Evolutionary conservation across 2,329 filamentous ascomycete genomes (phyloP), one percentile per base, ranked within the genome.

Genomic region (Aspergillus neoniger): DNA sequence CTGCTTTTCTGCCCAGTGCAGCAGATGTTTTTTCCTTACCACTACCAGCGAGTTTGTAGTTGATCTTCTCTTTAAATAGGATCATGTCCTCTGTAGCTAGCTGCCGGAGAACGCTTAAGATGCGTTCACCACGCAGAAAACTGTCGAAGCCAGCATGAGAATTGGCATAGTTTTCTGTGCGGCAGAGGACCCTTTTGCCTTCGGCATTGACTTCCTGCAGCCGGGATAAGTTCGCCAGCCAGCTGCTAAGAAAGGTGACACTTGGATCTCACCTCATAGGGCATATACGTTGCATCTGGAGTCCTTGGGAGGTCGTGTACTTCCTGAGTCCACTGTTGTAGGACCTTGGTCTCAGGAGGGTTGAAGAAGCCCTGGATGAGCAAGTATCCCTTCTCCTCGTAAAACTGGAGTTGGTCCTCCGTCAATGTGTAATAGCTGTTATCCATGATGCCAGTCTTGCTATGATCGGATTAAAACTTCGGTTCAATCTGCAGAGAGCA

Each of bases 21-120:
- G 41, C 17, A 15, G 44, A 10, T 19, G 47, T 14, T 9, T 38
- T 10, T 30, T 3, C 7, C 61, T 54, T 52, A 70, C 75, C 76
- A 59, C 76, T 77, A n/a, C 73, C 76, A 2, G 76, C 69, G 6
- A 77, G 67, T 60, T 79, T 78, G 64, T 79, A 79, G 61, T 79
- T 79, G 55, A 79, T 79, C 65, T 79, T 79, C 58, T 79, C 76
- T 47, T 79, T 79, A 69, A 80, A 79, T 1, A 79, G 69, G 17
- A 77, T 59, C 75, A 80, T 78, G 5, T 76, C 70, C 54, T 77
- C 74, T 1, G 72, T 64, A 0, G 74, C 73, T 15, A 79, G 55
- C 55, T 76, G 73, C 21, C 68, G 55, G 2, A 79, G 68, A 15
- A 76, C 61, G 23, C 65, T 67, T 1, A 63, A 56, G 1, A 76